Evolutionary conservation across 2,329 filamentous ascomycete species (phyloP), one percentile per base, ranked within the genome.

Genomic region (Didymella sp.): DNA sequence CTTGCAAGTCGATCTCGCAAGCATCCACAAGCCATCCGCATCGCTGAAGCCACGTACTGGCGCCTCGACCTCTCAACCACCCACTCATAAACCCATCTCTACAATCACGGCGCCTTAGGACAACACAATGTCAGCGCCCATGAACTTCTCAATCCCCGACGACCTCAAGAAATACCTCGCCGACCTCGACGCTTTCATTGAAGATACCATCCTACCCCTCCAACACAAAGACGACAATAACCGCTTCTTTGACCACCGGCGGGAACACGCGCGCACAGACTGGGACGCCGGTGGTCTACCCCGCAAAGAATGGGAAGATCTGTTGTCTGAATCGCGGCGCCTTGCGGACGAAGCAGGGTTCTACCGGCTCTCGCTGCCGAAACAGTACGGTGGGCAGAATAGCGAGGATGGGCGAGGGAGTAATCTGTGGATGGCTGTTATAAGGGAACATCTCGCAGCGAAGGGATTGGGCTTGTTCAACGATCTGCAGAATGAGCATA

Each of bases 231-330:
- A 84, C 65, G 84, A 87, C 70, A 88, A 88, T 67, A 78, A 85
- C 51, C 82, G 85, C 56, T 88, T 88, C 80, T 88, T 88, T 73
- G 85, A 88, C 71, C 83, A 88, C 71, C 81, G 85, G 17, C 83
- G 85, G 60, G 85, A 88, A 64, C 80, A 87, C 65, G 77, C 84
- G 6, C 82, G 85, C 30, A 88, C 85, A 1, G 80, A 88, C 66
- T 88, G 85, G 84, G 80, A 83, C 51, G 80, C 81, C 37, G 75
- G 78, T 54, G 85, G 85, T 2, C 77, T 87, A 2, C 85, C 86
- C 0, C 79, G 79, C 6, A 71, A 78, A 41, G 85, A 87, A 64
- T 88, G 85, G 85, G 85, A 88, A 63, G 74, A 76, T 1, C 73
- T 88, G 0, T 75, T 87, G 13, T 66, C 57, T 6, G 71, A 84